Evolutionary conservation across 805 yeast species (phyloP).

Genomic region (Vanderwaltozyma tropicalis): DNA sequence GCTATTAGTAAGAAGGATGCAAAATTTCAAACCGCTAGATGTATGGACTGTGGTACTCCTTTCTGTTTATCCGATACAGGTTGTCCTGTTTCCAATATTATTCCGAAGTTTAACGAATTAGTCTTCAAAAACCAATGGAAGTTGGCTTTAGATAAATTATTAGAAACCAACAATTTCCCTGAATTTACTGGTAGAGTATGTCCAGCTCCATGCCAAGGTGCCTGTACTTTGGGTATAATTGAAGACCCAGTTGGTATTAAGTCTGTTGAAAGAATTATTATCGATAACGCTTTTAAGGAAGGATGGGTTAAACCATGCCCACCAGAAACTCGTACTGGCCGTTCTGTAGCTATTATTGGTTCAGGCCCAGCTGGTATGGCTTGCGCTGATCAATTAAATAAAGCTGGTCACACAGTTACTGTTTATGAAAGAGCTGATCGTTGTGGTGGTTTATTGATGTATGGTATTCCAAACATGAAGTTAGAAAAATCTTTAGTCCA

Average conservation of each 20-base stretch:
- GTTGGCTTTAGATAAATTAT: constrained; percentile 80
- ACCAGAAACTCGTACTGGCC: constrained; percentile 75
- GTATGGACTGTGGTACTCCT: constrained; percentile 99
- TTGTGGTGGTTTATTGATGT: constrained; percentile 95
- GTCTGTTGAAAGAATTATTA: constrained; percentile 90
- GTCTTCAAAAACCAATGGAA: constrained; percentile 92
- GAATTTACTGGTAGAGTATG: constrained; percentile 97
- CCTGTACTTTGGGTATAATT: constrained; percentile 85
- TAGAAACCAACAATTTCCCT: constrained; percentile 97
- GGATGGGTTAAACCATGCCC: constrained; percentile 91
- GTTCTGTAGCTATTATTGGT: constrained; percentile 77
- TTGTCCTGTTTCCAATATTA: constrained; percentile 92
- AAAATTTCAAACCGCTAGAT: constrained; percentile 86
- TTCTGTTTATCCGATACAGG: constrained; percentile 98
- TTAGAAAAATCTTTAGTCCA: constrained; percentile 86
- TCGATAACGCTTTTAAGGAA: constrained; percentile 90
- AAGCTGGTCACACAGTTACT: constrained; percentile 87
- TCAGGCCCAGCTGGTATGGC: constrained; percentile 98
- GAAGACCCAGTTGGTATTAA: constrained; percentile 95
- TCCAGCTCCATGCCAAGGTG: constrained; percentile 99
- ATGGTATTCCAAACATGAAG: constrained; percentile 99
- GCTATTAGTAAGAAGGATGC: constrained; percentile 80
- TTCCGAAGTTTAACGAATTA: constrained; percentile 96
- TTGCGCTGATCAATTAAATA: constrained; percentile 92
- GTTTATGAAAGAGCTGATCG: constrained; percentile 92